Base-by-base conservation (phyloP, 2,329 filamentous ascomycete species). In the Xylaria sp. region DNA sequence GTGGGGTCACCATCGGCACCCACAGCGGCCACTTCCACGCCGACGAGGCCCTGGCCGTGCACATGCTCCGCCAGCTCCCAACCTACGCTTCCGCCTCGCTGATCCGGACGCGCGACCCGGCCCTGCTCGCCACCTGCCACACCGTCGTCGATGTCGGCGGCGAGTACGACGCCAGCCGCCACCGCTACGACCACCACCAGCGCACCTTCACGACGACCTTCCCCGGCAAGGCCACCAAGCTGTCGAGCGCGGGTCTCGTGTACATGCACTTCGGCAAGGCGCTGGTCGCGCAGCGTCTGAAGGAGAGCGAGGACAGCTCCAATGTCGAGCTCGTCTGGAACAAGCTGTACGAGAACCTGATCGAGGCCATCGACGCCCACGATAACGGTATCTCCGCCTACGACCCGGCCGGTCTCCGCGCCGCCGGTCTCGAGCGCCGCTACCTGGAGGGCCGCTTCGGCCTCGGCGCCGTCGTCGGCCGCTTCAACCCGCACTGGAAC, bases 1-100 rank as follows among this genome's bases (percentile, higher is more conserved):
- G 58, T 60, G 47, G 57, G 58, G 78, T 88, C 65, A 77, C 86
- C 68, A 95, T 97, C 73, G 94, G 92, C 72, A 99, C 94, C 35
- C 94, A 99, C 83, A 97, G 89, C 78, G 94, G 94, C 68, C 92
- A 97, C 80, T 99, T 99, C 83, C 94, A 99, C 79, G 94, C 94
- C 74, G 94, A 99, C 76, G 94, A 99, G 79, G 93, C 94, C 62
- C 86, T 99, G 49, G 94, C 94, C 60, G 92, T 99, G 65, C 92
- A 96, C 80, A 91, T 99, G 81, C 89, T 99, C 68, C 91, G 92
- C 66, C 84, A 89, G 59, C 88, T 97, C 16, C 93, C 94, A 19
- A 78, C 87, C 60, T 99, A 97, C 80, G 75, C 81, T 58, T 77
- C 82, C 67, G 87, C 91, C 30, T 74, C 81, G 49, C 88, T 99